A percentile compares a stretch with the other conserved stretches of the same genome.
These are phyloP conservation scores for Gastrolobium bilobum DNA, from an alignment of 306 rosid genomes.

Conservation along the genomic window DNA sequence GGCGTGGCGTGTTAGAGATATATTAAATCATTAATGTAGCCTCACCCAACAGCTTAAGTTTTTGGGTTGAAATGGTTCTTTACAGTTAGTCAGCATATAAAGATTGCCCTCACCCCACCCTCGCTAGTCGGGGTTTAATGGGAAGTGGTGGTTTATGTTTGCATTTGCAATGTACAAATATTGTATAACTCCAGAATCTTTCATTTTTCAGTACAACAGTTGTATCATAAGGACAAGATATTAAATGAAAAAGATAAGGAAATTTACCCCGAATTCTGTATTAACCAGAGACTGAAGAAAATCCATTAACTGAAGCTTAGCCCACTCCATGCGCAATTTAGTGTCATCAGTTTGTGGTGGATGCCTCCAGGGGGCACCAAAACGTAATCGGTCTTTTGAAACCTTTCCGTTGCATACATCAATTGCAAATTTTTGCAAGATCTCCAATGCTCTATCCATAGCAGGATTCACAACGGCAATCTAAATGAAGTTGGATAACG, in stretches of 20 bases:
- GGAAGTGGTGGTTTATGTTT: too few species aligned
- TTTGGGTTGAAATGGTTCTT: too few species aligned
- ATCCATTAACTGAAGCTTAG: constrained; percentile 92
- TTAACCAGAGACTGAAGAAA: constrained; percentile 77
- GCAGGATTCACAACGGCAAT: constrained; percentile 91
- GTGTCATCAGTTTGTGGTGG: constrained; percentile 79
- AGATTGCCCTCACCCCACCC: too few species aligned
- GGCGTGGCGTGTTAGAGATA: too few species aligned
- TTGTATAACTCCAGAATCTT: background rate
- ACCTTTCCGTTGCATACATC: constrained; percentile 72
- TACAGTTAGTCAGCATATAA: too few species aligned
- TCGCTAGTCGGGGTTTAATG: too few species aligned
- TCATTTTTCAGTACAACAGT: constrained; percentile 13
- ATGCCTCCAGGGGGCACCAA: constrained; percentile 99
- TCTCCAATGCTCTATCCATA: constrained; percentile 81
- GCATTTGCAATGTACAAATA: too few species aligned
- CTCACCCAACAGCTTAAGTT: too few species aligned
- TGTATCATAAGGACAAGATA: constrained; percentile 18
- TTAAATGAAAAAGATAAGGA: constrained; percentile 38
- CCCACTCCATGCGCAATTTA: constrained; percentile 71
- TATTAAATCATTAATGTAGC: too few species aligned
- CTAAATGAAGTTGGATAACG: constrained; percentile 59
- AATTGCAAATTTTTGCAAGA: constrained; percentile 78
- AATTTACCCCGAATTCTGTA: constrained; percentile 88
- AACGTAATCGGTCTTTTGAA: constrained; percentile 78